Evolutionary conservation across 139 green algal genomes (phyloP), one percentile per base, ranked within the genome.

Genomic region (Chlorella sp.): DNA sequence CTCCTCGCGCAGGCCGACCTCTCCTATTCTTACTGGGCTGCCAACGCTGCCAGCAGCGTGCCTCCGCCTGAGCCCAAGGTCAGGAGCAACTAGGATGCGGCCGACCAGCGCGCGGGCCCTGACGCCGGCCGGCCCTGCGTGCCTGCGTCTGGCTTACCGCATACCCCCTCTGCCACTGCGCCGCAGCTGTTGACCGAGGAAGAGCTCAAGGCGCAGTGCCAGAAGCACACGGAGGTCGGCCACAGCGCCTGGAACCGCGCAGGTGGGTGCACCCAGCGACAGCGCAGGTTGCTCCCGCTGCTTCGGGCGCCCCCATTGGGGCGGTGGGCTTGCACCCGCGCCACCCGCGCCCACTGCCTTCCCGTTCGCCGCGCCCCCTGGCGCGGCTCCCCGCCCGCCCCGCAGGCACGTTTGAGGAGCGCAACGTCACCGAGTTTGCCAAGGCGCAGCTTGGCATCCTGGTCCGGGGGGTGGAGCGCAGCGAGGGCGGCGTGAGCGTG

Each of bases 351-450:
- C 15, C 55, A 63, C 15, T 8, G 25, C 35, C 36, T 45, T 3
- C 60, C 6, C 7, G 23, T 23, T 12, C 9, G 19, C 5, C 3
- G 19, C 36, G 29, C 41, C 21, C 6, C 4, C 25, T 58, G 21
- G 21, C 25, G 48, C 25, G 33, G 33, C n/a, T 6, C 11, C 25
- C 27, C 6, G 19, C 15, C 35, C 31, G 15, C 40, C 48, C 25
- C 12, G 74, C 61, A 6, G 78, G 78, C 41, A 84, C 78, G 5
- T 80, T 79, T 35, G 78, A 84, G 60, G 78, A 84, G 70, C 69
- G 73, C 21, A 33, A 40, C 31, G 27, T 84, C 1, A 6, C 48
- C 15, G 33, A 8, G 31, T 84, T 71, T 71, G 53, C 67, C n/a
- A 58, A 69, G 40, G 63, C 62, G 51, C 41, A 55, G 50, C 41